phyloP scores from a whole-genome alignment of 106 monocot genomes.

The Dioscorea dumetorum region DNA sequence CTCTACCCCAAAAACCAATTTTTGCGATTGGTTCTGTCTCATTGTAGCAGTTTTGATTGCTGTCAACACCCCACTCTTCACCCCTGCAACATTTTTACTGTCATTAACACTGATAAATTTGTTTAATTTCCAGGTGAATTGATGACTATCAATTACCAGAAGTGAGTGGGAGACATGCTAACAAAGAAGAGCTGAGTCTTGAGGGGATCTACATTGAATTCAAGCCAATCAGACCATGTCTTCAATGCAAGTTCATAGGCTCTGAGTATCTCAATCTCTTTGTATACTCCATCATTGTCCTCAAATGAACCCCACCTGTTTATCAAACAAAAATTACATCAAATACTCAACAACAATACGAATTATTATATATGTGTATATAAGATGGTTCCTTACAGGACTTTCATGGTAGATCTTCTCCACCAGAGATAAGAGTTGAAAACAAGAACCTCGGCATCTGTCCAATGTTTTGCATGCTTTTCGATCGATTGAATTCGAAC shows the following conservation, averaged over 20 bases:
- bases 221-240: constrained; percentile 76
- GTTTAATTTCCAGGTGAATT: no score
- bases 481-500: constrained; percentile 35
- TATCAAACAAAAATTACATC: background rate
- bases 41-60: constrained; percentile 58
- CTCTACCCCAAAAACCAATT: constrained; percentile 35
- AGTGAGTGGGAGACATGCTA: constrained; percentile 68
- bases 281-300: constrained; percentile 39
- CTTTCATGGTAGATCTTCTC: constrained; percentile 48
- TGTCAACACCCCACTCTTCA: constrained; percentile 38
- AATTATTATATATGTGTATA: no score
- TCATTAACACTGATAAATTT: no score
- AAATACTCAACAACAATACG: no score
- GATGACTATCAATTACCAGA: constrained; percentile 15
- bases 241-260: constrained; percentile 49
- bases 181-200: constrained; percentile 56
- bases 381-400: constrained; percentile 35
- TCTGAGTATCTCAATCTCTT: constrained; percentile 34
- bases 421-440: constrained; percentile 72
- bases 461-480: constrained; percentile 57
- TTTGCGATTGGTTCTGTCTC: constrained; percentile 47
- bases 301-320: constrained; percentile 64
- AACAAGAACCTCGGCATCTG: constrained; percentile 35
- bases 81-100: constrained; percentile 19
- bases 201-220: constrained; percentile 39